phyloP scores from a whole-genome alignment of 2,329 filamentous ascomycete genomes.

The Ceratocystis harringtonii region DNA sequence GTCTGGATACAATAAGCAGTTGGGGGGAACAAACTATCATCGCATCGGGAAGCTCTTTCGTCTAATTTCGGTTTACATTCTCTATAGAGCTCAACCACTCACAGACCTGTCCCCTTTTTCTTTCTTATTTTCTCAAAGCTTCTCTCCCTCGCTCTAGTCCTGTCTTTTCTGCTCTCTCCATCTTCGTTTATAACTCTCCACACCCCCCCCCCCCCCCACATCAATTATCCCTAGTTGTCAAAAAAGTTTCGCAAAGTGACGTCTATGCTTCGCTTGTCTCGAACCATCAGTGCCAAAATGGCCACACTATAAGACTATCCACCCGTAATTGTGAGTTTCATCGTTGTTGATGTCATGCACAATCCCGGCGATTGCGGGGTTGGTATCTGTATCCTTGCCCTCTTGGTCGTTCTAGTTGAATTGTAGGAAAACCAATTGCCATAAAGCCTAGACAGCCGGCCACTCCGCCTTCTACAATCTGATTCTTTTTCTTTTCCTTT shows the following conservation, averaged over 20 bases:
- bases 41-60: background rate
- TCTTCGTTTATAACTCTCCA: background rate
- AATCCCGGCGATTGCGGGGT: slow-evolving; percentile 4
- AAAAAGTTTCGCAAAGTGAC: slow-evolving; percentile 2
- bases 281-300: slow-evolving; percentile 8
- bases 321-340: slow-evolving; percentile 1
- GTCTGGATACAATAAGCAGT: background rate
- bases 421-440: background rate
- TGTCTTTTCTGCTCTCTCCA: background rate
- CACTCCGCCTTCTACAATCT: background rate
- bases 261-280: slow-evolving; percentile 1
- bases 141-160: background rate
- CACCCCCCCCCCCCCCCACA: background rate
- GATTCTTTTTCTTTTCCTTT: background rate
- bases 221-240: background rate
- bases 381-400: background rate
- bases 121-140: background rate
- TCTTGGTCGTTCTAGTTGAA: background rate
- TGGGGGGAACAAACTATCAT: too few relatives aligned
- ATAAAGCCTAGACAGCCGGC: background rate
- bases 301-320: slow-evolving; percentile 7
- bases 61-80: background rate
- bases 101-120: background rate
- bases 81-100: background rate
- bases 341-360: slow-evolving; percentile 6